Evolutionary conservation across 768 basidiomycete species (phyloP).

Genomic region (Rhizopogon roseolus): DNA sequence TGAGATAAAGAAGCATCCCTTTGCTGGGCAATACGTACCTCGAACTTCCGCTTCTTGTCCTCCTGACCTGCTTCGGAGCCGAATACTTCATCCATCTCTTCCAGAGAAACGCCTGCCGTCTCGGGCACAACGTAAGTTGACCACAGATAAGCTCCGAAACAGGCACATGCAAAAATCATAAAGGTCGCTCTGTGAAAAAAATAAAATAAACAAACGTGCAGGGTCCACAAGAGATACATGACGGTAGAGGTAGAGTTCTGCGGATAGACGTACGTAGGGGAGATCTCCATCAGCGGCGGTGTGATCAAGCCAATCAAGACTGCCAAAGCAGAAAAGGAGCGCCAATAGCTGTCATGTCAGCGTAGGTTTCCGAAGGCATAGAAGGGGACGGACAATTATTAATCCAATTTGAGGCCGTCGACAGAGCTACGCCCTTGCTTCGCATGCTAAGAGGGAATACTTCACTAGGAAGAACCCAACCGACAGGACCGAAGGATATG

Average conservation of each 20-base stretch:
- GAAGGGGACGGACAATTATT: slow-evolving; percentile 59
- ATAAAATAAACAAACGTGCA: background rate
- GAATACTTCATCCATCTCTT: slow-evolving; percentile 73
- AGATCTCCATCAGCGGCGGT: slow-evolving; percentile 57
- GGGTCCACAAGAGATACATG: background rate
- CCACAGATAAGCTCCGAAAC: slow-evolving; percentile 68
- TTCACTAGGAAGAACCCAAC: slow-evolving; percentile 82
- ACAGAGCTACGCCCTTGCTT: slow-evolving; percentile 77
- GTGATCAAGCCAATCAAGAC: slow-evolving; percentile 75
- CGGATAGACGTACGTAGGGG: slow-evolving; percentile 44
- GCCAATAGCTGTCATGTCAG: background rate
- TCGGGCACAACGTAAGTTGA: slow-evolving; percentile 66
- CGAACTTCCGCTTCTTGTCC: slow-evolving; percentile 42
- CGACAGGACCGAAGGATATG: slow-evolving; percentile 71
- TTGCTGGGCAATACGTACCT: slow-evolving; percentile 36
- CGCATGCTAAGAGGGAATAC: slow-evolving; percentile 77
- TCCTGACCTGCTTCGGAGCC: slow-evolving; percentile 51
- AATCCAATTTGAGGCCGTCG: slow-evolving; percentile 82
- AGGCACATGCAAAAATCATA: slow-evolving; percentile 57
- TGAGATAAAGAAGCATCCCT: background rate
- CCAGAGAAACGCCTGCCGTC: slow-evolving; percentile 70
- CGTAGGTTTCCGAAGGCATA: background rate
- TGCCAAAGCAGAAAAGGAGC: slow-evolving; percentile 18
- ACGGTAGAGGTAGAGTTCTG: background rate
- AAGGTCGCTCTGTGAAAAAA: slow-evolving; percentile 53